phyloP scores from a whole-genome alignment of 306 rosid genomes.

The Clitoria ternatea region DNA sequence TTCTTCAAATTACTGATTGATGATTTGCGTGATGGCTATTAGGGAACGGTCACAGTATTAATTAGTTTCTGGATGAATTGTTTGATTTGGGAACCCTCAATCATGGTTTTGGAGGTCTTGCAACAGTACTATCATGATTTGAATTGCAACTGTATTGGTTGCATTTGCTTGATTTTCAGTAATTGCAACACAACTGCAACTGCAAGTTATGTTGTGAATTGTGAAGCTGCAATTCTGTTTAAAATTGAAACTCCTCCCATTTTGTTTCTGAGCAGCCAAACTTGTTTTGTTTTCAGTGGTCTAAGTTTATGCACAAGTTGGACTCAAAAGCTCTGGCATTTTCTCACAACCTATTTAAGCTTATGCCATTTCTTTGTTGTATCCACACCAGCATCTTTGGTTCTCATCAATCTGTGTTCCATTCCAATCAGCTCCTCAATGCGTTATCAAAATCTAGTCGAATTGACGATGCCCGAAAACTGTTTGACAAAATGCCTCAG shows the following conservation, averaged over 20 bases:
- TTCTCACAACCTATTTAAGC: conserved; percentile 22
- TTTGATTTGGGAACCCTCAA: too few species aligned
- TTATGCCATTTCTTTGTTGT: neutral
- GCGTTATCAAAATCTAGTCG: conserved; percentile 47
- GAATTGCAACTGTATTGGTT: neutral
- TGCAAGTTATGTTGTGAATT: neutral
- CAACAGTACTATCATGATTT: neutral
- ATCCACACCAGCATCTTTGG: neutral
- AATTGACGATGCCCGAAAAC: conserved; percentile 55
- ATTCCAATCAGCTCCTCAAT: conserved; percentile 40
- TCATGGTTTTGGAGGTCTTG: neutral
- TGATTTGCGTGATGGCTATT: neutral
- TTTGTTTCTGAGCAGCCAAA: neutral
- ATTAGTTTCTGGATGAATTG: neutral
- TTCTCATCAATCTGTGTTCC: conserved; percentile 27
- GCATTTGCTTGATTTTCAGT: neutral
- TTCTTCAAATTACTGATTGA: neutral
- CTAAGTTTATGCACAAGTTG: conserved; percentile 17
- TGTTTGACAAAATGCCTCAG: conserved; percentile 60
- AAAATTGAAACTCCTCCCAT: neutral
- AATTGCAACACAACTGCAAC: neutral
- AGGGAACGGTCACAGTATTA: neutral
- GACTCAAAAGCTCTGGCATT: conserved; percentile 15
- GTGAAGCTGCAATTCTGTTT: neutral
- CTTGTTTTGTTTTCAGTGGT: neutral